Percentiles rank a stretch among this genome's conserved stretches.
These are phyloP conservation scores for Ustilago bromivora DNA, from an alignment of 1,284 basidiomycete genomes.

Conservation along the genomic window DNA sequence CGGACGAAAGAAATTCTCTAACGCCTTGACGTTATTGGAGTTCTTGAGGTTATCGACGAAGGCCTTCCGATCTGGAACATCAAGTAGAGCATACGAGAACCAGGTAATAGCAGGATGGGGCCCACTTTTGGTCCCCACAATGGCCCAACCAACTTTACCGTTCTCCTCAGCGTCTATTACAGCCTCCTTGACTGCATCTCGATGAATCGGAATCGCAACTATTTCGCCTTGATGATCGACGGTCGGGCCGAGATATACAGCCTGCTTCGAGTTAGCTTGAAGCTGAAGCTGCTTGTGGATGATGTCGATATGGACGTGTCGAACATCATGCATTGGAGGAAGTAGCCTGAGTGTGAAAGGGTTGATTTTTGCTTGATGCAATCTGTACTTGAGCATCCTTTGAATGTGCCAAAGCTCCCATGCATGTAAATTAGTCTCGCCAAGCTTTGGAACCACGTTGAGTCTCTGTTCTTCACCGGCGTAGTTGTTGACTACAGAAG, in stretches of 20 bases:
- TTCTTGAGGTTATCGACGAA: not conserved
- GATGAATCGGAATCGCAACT: slow-evolving; percentile 18
- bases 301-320: slow-evolving; percentile 1
- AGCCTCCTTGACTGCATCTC: slow-evolving; percentile 1
- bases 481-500: not conserved
- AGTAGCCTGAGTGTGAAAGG: not conserved
- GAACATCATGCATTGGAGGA: not conserved
- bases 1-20: not conserved
- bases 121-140: slow-evolving; percentile 1
- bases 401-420: slow-evolving; percentile 8
- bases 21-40: not conserved
- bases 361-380: not conserved
- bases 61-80: not conserved
- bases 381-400: slow-evolving; percentile 5
- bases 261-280: slow-evolving; percentile 7
- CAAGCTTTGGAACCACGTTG: not conserved
- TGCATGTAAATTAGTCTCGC: not conserved
- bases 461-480: not conserved
- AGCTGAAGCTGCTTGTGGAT: slow-evolving; percentile 9
- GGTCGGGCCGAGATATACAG: not conserved
- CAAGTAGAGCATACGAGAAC: slow-evolving; percentile 14
- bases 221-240: slow-evolving; percentile 3
- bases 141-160: slow-evolving; percentile 10
- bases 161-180: not conserved
- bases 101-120: not conserved